Conservation (phyloP, 345 rosid genomes). For the Geranium brycei region DNA sequence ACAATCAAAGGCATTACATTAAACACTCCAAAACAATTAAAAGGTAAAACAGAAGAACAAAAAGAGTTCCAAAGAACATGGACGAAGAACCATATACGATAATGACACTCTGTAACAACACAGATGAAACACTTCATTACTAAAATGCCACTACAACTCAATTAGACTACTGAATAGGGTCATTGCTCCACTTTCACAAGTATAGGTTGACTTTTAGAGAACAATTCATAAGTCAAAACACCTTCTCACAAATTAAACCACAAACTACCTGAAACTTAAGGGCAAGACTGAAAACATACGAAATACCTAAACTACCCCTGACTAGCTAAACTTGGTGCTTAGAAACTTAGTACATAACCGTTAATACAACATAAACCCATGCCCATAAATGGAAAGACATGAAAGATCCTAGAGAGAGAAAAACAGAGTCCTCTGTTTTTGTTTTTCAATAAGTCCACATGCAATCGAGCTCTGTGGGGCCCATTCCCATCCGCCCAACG, state of each 20-base stretch:
- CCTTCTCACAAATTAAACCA: not conserved
- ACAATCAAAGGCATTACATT: too few relatives aligned
- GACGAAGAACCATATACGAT: not conserved
- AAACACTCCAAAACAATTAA: too few relatives aligned
- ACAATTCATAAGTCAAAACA: not conserved
- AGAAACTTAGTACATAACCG: slow-evolving; percentile 1
- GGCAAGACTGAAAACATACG: not conserved
- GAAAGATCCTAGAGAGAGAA: slow-evolving; percentile 3
- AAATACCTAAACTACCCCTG: not conserved
- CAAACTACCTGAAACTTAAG: not conserved
- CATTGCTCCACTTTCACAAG: too few relatives aligned
- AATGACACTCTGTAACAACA: too few relatives aligned
- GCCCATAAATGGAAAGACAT: slow-evolving; percentile 12
- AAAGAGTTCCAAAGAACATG: not conserved
- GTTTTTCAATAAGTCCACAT: slow-evolving; percentile 45
- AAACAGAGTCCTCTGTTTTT: too few relatives aligned
- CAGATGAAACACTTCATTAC: not conserved
- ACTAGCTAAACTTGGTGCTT: not conserved
- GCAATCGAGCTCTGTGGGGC: slow-evolving; percentile 58
- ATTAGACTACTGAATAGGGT: too few relatives aligned
- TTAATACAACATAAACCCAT: slow-evolving; percentile 4
- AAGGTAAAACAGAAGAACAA: too few relatives aligned
- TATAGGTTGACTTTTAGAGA: too few relatives aligned
- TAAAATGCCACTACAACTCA: not conserved
- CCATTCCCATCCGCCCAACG: slow-evolving; percentile 28